Percentiles rank a stretch among this genome's conserved stretches.
Conservation (phyloP, 495 filamentous ascomycete genomes). For the Podospora conica region DNA sequence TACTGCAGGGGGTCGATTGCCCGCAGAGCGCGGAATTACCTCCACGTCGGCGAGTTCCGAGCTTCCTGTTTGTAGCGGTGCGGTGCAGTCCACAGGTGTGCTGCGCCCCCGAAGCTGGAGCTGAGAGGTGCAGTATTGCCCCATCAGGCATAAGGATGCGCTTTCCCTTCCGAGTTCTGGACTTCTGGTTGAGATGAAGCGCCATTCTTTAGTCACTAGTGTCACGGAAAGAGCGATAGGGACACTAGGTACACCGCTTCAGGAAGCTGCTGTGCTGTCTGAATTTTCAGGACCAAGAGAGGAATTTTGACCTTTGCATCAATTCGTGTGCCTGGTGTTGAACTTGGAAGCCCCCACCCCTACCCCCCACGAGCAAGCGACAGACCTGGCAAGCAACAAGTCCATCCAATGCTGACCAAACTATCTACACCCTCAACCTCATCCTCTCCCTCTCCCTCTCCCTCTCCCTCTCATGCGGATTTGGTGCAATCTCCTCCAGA, state of each 20-base stretch:
- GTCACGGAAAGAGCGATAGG: background rate
- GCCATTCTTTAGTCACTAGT: background rate
- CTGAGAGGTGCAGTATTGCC: background rate
- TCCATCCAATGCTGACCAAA: too few species aligned
- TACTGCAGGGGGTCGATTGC: background rate
- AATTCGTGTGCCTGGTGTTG: too few species aligned
- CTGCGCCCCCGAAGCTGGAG: background rate
- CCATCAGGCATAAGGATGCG: background rate
- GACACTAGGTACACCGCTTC: background rate
- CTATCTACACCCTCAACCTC: background rate
- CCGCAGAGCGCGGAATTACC: background rate
- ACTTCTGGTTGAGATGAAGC: background rate
- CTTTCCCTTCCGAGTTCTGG: background rate
- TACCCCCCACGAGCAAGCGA: too few species aligned
- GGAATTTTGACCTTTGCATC: background rate
- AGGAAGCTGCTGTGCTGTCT: background rate
- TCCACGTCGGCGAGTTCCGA: background rate
- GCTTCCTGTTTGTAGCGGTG: background rate
- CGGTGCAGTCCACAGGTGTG: background rate
- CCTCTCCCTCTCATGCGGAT: background rate
- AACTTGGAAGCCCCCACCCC: too few species aligned
- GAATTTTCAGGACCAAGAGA: background rate
- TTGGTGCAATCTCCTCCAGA: conserved; percentile 16
- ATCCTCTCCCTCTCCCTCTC: background rate
- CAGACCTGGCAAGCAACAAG: too few species aligned